Evolutionary conservation across 2,329 filamentous ascomycete species (phyloP).

Genomic region (Aspergillus carbonarius): DNA sequence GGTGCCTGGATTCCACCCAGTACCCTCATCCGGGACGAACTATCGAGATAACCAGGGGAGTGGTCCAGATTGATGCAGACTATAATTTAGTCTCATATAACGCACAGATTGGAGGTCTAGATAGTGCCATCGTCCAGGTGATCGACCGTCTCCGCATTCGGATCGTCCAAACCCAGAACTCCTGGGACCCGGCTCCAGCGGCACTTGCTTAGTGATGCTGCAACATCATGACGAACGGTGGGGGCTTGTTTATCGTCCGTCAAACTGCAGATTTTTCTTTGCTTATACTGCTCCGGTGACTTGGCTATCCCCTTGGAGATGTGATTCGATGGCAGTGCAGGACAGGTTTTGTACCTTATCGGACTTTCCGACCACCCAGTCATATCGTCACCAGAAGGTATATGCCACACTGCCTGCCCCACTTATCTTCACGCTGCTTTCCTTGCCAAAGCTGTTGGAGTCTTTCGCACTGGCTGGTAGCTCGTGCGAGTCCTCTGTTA

Average conservation of each 20-base stretch:
- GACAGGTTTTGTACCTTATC: not conserved
- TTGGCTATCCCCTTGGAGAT: not conserved
- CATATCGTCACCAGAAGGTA: not conserved
- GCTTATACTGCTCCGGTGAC: too few relatives aligned
- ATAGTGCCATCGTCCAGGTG: slow-evolving; percentile 7
- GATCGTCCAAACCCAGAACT: slow-evolving; percentile 5
- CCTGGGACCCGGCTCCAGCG: slow-evolving; percentile 7
- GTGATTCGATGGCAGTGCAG: not conserved
- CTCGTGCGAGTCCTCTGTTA: not conserved
- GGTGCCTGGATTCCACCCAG: not conserved
- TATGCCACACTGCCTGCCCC: not conserved
- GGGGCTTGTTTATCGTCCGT: not conserved
- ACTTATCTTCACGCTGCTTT: not conserved
- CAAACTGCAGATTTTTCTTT: not conserved
- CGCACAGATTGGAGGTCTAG: slow-evolving; percentile 8
- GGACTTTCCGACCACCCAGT: not conserved
- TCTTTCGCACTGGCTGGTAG: too few relatives aligned
- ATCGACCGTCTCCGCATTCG: slow-evolving; percentile 12
- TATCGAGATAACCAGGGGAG: not conserved
- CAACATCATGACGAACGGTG: slow-evolving; percentile 20
- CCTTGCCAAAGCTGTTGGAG: not conserved
- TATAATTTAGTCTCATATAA: slow-evolving; percentile 6
- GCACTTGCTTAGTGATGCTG: slow-evolving; percentile 6
- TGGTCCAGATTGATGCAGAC: slow-evolving; percentile 1
- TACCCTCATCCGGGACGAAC: not conserved